A percentile compares a stretch with the other conserved stretches of the same genome.
phyloP scores from a whole-genome alignment of 75 land plant species.

The Picea sitchensis region DNA sequence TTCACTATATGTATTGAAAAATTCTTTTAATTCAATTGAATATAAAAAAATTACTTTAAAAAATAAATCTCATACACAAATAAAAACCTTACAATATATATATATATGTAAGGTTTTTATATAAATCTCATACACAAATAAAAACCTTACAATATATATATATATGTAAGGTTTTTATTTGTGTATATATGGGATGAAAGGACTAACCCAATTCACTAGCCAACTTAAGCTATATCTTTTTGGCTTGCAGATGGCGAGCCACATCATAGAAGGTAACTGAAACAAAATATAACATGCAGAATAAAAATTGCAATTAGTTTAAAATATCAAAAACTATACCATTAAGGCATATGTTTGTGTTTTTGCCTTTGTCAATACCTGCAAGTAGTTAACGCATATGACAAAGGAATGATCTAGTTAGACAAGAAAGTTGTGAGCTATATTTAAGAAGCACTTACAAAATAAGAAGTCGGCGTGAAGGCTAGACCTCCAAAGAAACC shows the following conservation, averaged over 20 bases:
- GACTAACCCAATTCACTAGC: conserved; percentile 65
- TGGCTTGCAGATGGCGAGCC: conserved; percentile 73
- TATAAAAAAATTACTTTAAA: no score
- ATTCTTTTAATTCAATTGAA: neutral
- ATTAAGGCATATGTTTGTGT: neutral
- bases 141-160: neutral
- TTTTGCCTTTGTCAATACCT: neutral
- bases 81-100: neutral
- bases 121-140: neutral
- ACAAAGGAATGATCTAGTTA: neutral
- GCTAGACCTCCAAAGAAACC: conserved; percentile 33
- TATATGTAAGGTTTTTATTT: no score
- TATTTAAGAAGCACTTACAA: conserved; percentile 16
- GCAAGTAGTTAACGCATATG: neutral
- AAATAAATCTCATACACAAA: neutral
- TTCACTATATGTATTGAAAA: neutral
- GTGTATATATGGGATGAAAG: neutral
- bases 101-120: no score
- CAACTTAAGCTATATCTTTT: conserved; percentile 54
- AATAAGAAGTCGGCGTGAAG: conserved; percentile 32
- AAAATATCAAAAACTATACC: neutral
- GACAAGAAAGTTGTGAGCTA: neutral
- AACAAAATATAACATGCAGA: neutral
- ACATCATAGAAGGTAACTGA: conserved; percentile 80
- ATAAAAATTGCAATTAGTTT: neutral